phyloP scores from a whole-genome alignment of 169 alveolate species.

The Babesia sp. region DNA sequence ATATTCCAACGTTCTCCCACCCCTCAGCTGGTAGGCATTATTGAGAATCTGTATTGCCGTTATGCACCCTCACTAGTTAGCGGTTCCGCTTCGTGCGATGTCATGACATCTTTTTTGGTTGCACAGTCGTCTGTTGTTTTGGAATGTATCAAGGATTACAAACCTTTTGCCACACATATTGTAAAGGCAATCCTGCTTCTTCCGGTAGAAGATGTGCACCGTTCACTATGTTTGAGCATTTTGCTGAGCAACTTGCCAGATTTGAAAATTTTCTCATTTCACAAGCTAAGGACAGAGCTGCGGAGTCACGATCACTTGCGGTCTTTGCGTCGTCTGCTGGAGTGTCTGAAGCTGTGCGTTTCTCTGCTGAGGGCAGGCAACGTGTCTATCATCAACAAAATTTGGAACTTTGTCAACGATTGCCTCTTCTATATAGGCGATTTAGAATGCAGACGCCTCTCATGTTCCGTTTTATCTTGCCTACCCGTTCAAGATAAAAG shows the following conservation, averaged over 20 bases:
- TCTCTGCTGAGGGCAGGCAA: neutral
- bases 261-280: neutral
- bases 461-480: slow-evolving; percentile 12
- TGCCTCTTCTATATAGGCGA: slow-evolving; percentile 25
- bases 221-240: slow-evolving; percentile 18
- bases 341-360: slow-evolving; percentile 14
- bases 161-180: slow-evolving; percentile 6
- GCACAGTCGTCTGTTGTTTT: neutral
- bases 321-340: neutral
- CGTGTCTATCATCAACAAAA: neutral
- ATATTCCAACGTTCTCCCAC: slow-evolving; percentile 15
- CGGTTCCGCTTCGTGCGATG: neutral
- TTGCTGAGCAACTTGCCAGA: slow-evolving; percentile 14
- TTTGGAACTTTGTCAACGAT: slow-evolving; percentile 49
- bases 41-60: slow-evolving; percentile 15
- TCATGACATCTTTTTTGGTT: neutral
- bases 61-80: neutral
- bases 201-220: slow-evolving; percentile 6
- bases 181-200: slow-evolving; percentile 33
- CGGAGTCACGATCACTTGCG: neutral
- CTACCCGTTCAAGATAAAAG: slow-evolving; percentile 34
- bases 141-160: slow-evolving; percentile 14
- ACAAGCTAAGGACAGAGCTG: neutral
- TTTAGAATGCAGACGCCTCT: slow-evolving; percentile 8
- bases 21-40: neutral